Percentiles rank a stretch among this genome's conserved stretches.
Conservation (phyloP, 2,329 filamentous ascomycete genomes). For the Plectosphaerella plurivora region DNA sequence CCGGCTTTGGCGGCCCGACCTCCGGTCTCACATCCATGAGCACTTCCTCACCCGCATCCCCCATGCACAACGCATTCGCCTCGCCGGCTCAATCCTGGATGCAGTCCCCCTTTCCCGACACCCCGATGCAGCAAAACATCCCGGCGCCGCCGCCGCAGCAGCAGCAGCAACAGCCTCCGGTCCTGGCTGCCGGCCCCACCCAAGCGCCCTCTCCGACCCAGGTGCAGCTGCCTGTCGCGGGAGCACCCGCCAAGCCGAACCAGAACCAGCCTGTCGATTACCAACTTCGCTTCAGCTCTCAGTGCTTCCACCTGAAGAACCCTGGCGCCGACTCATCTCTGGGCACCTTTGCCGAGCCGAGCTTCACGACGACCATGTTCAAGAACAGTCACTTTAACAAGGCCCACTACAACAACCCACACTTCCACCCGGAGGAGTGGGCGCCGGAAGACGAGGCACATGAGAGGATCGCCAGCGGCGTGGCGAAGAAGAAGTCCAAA, state of each 20-base stretch:
- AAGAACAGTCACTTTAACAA: slow-evolving; percentile 64
- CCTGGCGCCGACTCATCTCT: slow-evolving; percentile 11
- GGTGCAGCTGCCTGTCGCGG: not conserved
- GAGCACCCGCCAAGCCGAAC: too few relatives aligned
- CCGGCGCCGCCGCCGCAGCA: slow-evolving; percentile 22
- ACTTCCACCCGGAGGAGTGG: slow-evolving; percentile 42
- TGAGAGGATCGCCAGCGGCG: slow-evolving; percentile 3
- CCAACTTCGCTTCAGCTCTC: slow-evolving; percentile 46
- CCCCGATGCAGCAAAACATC: slow-evolving; percentile 18
- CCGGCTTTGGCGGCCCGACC: slow-evolving; percentile 29
- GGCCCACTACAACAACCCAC: slow-evolving; percentile 62
- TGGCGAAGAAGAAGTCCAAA: slow-evolving; percentile 7
- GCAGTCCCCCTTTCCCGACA: slow-evolving; percentile 25
- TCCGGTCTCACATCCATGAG: slow-evolving; percentile 27
- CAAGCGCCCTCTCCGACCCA: slow-evolving; percentile 4
- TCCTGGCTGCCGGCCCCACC: slow-evolving; percentile 9
- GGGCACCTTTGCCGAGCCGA: slow-evolving; percentile 33
- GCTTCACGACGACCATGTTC: slow-evolving; percentile 53
- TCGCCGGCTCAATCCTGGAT: slow-evolving; percentile 31
- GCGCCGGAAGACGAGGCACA: slow-evolving; percentile 30
- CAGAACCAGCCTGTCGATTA: slow-evolving; percentile 17
- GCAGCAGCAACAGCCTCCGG: not conserved
- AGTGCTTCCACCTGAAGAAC: slow-evolving; percentile 45
- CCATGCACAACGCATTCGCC: slow-evolving; percentile 19
- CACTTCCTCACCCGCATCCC: slow-evolving; percentile 20